phyloP scores from a whole-genome alignment of 208 protist species.

The Balamuthia mandrillaris region DNA sequence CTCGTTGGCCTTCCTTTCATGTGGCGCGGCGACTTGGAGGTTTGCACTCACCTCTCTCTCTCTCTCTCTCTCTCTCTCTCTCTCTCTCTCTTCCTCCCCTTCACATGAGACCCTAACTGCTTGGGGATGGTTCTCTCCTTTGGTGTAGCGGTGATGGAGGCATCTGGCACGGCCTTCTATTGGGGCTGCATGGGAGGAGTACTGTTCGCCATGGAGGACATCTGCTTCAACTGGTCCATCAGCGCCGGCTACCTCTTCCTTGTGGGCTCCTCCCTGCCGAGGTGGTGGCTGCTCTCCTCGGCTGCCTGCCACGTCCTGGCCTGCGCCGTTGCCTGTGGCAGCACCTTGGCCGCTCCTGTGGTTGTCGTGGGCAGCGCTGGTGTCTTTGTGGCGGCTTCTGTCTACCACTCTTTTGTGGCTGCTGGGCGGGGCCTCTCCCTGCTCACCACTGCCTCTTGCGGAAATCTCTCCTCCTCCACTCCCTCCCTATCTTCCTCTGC shows the following conservation, averaged over 20 bases:
- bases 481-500: too few species aligned
- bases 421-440: constrained; percentile 4
- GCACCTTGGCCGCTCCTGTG: constrained; percentile 1
- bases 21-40: too few species aligned
- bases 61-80: too few species aligned
- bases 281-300: not conserved
- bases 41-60: too few species aligned
- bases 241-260: not conserved
- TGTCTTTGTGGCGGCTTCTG: constrained; percentile 7
- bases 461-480: too few species aligned
- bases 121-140: too few species aligned
- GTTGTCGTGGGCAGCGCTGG: constrained; percentile 22
- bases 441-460: too few species aligned
- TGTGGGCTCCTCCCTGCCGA: not conserved
- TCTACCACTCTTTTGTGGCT: not conserved
- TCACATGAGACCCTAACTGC: not conserved
- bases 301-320: constrained; percentile 22
- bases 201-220: not conserved
- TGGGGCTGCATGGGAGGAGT: constrained; percentile 22
- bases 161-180: constrained; percentile 6
- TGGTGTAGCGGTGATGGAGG: not conserved
- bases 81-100: not conserved
- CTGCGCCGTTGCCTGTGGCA: constrained; percentile 8
- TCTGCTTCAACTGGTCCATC: constrained; percentile 23
- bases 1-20: too few species aligned